Percentiles rank a stretch among this genome's conserved stretches.
phyloP scores from a whole-genome alignment of 192 early-diverging fungal genomes.

The Powellomyces hirtus region DNA sequence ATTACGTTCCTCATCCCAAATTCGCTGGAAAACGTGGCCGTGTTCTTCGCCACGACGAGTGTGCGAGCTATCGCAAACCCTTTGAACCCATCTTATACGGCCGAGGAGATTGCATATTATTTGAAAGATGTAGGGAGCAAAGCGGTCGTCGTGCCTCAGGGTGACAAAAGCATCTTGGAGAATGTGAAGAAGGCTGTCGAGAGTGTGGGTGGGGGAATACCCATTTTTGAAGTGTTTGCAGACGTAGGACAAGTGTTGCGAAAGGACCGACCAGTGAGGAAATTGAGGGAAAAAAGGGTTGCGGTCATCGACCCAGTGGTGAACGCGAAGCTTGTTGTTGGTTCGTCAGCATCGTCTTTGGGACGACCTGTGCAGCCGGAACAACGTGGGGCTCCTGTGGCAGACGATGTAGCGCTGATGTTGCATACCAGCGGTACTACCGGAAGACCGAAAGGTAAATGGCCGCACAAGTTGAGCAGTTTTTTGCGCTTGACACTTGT shows the following conservation, averaged over 20 bases:
- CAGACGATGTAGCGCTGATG: conserved; percentile 65
- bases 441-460: conserved; percentile 23
- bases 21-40: conserved; percentile 61
- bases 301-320: conserved; percentile 5
- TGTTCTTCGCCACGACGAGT: conserved; percentile 64
- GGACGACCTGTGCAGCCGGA: background rate
- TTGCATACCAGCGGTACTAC: conserved; percentile 80
- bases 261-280: background rate
- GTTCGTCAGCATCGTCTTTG: conserved; percentile 23
- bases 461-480: background rate
- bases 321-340: conserved; percentile 6
- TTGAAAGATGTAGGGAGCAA: conserved; percentile 65
- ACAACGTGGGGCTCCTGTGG: conserved; percentile 12
- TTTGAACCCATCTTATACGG: conserved; percentile 65
- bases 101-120: conserved; percentile 73
- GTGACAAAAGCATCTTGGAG: conserved; percentile 20
- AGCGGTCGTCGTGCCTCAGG: conserved; percentile 63
- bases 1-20: conserved; percentile 55
- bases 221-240: conserved; percentile 61
- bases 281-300: conserved; percentile 1
- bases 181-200: conserved; percentile 52
- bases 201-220: conserved; percentile 53
- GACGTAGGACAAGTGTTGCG: conserved; percentile 20
- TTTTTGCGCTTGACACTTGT: background rate
- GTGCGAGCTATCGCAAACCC: conserved; percentile 68